These are phyloP conservation scores for Torulaspora gathmanii DNA, from an alignment of 805 yeast genomes.

Conservation along the genomic window DNA sequence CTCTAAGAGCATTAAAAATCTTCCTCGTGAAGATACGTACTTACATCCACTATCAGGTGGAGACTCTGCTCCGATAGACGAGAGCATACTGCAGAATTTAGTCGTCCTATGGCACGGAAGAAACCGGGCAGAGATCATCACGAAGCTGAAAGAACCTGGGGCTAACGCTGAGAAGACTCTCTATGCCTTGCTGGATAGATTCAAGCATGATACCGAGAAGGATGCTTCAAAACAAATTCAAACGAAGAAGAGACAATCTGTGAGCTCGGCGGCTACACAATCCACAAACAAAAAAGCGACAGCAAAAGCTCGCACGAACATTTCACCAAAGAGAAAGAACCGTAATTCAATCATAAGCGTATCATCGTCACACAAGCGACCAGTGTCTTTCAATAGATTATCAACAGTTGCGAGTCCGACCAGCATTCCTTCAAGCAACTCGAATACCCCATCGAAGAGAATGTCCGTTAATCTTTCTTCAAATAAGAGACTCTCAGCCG, in stretches of 20 bases:
- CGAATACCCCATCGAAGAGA: slow-evolving; percentile 25
- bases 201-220: slow-evolving; percentile 52
- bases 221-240: slow-evolving; percentile 34
- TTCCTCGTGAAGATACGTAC: slow-evolving; percentile 39
- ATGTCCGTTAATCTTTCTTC: slow-evolving; percentile 28
- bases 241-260: slow-evolving; percentile 41
- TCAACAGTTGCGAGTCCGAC: slow-evolving; percentile 25
- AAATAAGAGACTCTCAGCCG: slow-evolving; percentile 26
- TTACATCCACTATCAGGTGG: slow-evolving; percentile 37
- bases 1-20: slow-evolving; percentile 34
- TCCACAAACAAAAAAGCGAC: slow-evolving; percentile 10
- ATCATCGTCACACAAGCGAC: slow-evolving; percentile 46
- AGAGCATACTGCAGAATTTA: slow-evolving; percentile 67
- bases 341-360: slow-evolving; percentile 43
- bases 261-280: slow-evolving; percentile 4
- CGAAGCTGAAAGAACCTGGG: slow-evolving; percentile 48
- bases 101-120: slow-evolving; percentile 82
- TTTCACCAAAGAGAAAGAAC: slow-evolving; percentile 35
- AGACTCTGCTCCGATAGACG: slow-evolving; percentile 49
- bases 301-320: slow-evolving; percentile 6
- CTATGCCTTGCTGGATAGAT: slow-evolving; percentile 67
- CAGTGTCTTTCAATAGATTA: slow-evolving; percentile 43
- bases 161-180: slow-evolving; percentile 76
- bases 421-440: slow-evolving; percentile 19
- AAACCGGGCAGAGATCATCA: slow-evolving; percentile 47